Conservation (phyloP, 352 stramenopile genomes). For the Aphanomyces stellatus region DNA sequence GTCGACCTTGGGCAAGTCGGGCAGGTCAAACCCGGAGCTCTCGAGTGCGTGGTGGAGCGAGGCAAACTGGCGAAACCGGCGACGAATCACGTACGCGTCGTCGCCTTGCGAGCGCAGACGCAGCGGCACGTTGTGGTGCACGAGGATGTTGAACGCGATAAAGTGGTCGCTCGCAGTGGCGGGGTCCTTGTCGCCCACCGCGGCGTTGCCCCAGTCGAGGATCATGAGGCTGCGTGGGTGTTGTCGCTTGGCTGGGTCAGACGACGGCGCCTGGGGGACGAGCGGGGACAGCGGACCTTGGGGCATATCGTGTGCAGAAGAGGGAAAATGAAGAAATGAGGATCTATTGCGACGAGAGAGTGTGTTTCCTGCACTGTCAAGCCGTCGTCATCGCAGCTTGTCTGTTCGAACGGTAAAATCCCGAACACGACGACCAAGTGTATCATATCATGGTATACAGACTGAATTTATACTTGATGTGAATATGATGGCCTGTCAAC, state of each 20-base stretch:
- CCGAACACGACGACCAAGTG: neutral
- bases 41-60: neutral
- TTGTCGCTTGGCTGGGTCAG: neutral
- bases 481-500: no score
- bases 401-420: no score
- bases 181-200: neutral
- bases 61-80: neutral
- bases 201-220: neutral
- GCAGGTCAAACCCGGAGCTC: neutral
- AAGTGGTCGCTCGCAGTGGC: neutral
- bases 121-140: neutral
- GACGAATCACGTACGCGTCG: constrained; percentile 1
- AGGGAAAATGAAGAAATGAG: no score
- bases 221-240: neutral
- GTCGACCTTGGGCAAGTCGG: constrained; percentile 7
- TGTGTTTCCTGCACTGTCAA: no score
- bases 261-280: no score
- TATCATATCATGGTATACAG: neutral
- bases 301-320: no score
- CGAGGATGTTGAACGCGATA: constrained; percentile 2
- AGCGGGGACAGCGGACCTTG: neutral
- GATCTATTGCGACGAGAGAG: no score
- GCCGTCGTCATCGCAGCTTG: no score
- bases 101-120: neutral
- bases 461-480: neutral